These are phyloP conservation scores for Podospora tetraspora DNA, from an alignment of 495 filamentous ascomycete species.

Conservation along the genomic window DNA sequence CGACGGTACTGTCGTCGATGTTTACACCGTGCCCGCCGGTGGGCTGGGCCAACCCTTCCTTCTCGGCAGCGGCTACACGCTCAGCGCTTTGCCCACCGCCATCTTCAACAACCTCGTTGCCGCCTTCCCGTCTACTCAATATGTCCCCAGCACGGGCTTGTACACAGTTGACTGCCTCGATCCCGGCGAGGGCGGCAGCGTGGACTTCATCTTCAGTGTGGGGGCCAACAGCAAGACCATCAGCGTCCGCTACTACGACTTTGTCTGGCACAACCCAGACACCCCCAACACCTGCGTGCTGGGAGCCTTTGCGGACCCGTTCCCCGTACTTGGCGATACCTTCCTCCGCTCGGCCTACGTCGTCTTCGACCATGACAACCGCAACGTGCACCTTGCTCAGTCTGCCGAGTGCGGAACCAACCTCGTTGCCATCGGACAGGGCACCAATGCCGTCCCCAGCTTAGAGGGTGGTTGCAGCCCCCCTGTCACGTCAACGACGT, in stretches of 20 bases:
- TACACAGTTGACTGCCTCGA: slow-evolving; percentile 59
- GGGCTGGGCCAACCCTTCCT: slow-evolving; percentile 14
- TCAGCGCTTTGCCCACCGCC: slow-evolving; percentile 18
- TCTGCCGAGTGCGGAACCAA: slow-evolving; percentile 27
- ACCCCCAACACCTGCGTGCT: slow-evolving; percentile 22
- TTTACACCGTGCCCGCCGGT: slow-evolving; percentile 10
- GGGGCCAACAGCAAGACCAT: slow-evolving; percentile 20
- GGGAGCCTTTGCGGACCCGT: slow-evolving; percentile 51
- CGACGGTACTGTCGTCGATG: slow-evolving; percentile 13
- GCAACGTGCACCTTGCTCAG: slow-evolving; percentile 79
- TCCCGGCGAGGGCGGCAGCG: slow-evolving; percentile 45
- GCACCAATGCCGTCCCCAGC: slow-evolving; percentile 23
- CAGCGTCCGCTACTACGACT: slow-evolving; percentile 57
- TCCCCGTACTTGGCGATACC: slow-evolving; percentile 77
- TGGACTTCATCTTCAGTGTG: slow-evolving; percentile 56
- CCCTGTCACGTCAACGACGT: background rate
- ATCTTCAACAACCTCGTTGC: slow-evolving; percentile 24
- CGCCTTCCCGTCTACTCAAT: slow-evolving; percentile 42
- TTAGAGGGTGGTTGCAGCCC: slow-evolving; percentile 13
- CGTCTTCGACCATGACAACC: slow-evolving; percentile 87
- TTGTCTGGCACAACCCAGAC: slow-evolving; percentile 50
- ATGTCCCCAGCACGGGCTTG: slow-evolving; percentile 41
- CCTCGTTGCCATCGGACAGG: slow-evolving; percentile 21
- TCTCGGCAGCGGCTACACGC: slow-evolving; percentile 24
- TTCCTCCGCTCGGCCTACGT: slow-evolving; percentile 89